Conservation (phyloP, 257 asterid genomes). For the Nyctanthes arbortristis region DNA sequence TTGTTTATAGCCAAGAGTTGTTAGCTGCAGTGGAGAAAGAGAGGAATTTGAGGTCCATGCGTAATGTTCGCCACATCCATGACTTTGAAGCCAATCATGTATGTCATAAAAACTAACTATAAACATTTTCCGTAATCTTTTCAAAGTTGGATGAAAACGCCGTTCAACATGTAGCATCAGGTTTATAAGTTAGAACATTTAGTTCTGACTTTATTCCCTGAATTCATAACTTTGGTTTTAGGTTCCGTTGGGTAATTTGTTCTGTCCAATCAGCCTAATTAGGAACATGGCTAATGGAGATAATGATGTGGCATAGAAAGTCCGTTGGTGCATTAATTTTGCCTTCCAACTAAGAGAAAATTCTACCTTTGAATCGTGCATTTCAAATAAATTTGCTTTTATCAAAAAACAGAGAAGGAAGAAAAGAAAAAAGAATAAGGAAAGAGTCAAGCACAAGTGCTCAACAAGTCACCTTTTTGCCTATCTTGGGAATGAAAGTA, state of each 20-base stretch:
- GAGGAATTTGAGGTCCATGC: conserved; percentile 39
- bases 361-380: neutral
- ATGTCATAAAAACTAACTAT: conserved; percentile 17
- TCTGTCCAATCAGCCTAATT: no score
- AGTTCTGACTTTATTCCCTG: no score
- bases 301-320: neutral
- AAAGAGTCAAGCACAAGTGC: neutral
- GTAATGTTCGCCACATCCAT: conserved; percentile 16
- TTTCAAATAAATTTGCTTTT: neutral
- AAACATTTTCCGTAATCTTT: neutral
- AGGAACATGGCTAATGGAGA: neutral
- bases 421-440: neutral
- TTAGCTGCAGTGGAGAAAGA: conserved; percentile 48
- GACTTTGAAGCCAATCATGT: conserved; percentile 38
- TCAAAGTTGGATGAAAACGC: neutral
- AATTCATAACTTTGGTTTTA: no score
- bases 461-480: neutral
- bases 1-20: conserved; percentile 57
- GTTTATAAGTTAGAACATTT: no score
- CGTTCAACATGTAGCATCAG: no score
- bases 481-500: neutral
- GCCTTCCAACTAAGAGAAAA: neutral
- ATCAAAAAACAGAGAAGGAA: neutral
- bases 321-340: neutral
- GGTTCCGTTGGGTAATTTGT: no score